Evolutionary conservation across 2,329 filamentous ascomycete genomes (phyloP).

Genomic region (Aspergillus fischeri): DNA sequence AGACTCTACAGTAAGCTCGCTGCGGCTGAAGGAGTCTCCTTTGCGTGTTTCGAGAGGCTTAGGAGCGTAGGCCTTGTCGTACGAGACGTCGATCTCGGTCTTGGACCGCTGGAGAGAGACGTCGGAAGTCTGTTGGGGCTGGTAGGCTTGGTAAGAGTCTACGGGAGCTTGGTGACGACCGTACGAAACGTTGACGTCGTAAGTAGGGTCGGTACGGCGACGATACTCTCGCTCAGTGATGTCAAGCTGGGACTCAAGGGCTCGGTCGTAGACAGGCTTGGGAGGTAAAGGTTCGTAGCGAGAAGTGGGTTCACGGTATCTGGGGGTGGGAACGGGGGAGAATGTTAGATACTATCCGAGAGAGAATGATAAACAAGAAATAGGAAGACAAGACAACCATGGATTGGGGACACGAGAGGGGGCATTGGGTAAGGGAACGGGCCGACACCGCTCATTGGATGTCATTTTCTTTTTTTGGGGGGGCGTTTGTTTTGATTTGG

Average conservation of each 20-base stretch:
- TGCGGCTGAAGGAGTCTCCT: conserved; percentile 31
- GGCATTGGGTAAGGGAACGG: not conserved
- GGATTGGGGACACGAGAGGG: not conserved
- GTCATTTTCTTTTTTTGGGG: not conserved
- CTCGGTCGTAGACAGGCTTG: conserved; percentile 38
- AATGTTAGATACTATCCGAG: not conserved
- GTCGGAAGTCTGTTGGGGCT: conserved; percentile 21
- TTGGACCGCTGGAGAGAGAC: conserved; percentile 16
- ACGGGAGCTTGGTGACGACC: conserved; percentile 13
- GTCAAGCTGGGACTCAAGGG: conserved; percentile 48
- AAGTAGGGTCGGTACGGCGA: conserved; percentile 55
- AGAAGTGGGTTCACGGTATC: conserved; percentile 55
- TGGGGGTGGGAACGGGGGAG: conserved; percentile 24
- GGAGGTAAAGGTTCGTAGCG: conserved; percentile 45
- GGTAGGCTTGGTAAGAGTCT: conserved; percentile 13
- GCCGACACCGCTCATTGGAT: not conserved
- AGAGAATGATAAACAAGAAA: conserved; percentile 1
- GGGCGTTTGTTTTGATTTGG: conserved; percentile 3
- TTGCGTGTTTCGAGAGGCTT: conserved; percentile 42
- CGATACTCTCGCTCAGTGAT: conserved; percentile 60
- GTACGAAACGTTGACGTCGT: conserved; percentile 40
- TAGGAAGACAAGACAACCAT: not conserved
- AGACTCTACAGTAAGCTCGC: conserved; percentile 30
- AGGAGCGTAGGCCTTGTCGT: conserved; percentile 26
- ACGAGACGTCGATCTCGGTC: conserved; percentile 24